Conservation (phyloP, 176 grass and related monocot genomes). For the Pontederia crassipes region DNA sequence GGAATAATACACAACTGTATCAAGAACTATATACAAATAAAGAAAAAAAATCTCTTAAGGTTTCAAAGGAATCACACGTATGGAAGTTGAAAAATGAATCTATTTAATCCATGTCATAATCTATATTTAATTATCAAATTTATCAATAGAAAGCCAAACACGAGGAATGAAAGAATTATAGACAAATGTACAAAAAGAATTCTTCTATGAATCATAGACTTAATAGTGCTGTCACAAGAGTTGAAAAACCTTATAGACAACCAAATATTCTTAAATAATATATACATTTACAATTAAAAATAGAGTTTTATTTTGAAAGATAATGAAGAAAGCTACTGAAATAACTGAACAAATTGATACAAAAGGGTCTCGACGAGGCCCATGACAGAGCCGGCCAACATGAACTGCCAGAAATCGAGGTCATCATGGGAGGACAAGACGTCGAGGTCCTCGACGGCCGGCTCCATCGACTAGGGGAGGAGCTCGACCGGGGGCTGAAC, state of each 20-base stretch:
- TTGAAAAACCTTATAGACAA: not conserved
- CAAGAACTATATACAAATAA: no score
- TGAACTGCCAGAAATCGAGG: conserved; percentile 87
- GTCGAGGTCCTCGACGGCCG: not conserved
- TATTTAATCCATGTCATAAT: no score
- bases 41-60: no score
- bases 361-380: conserved; percentile 82
- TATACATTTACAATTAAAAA: not conserved
- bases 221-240: not conserved
- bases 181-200: no score
- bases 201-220: not conserved
- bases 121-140: no score
- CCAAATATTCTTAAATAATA: not conserved
- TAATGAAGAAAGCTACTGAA: not conserved
- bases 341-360: no score
- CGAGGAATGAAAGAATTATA: no score
- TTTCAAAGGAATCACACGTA: no score
- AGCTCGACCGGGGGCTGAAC: not conserved
- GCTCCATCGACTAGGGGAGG: not conserved
- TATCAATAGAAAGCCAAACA: no score
- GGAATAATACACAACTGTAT: no score
- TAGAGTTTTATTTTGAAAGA: not conserved
- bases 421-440: conserved; percentile 41
- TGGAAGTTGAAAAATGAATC: no score
- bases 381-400: conserved; percentile 80